phyloP scores from a whole-genome alignment of 805 yeast genomes.

The Grigorovia jiainica region DNA sequence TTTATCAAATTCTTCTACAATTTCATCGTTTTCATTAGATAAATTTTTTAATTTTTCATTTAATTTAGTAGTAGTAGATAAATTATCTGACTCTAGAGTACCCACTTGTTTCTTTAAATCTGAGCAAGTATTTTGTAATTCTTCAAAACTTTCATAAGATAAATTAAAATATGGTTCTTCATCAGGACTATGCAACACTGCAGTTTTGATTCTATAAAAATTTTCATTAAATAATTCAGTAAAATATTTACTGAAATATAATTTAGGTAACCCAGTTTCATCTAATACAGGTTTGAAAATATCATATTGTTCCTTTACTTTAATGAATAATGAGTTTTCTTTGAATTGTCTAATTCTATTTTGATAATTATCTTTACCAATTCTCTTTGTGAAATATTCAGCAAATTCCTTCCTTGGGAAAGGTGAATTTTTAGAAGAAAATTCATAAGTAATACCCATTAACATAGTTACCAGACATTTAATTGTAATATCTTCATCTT shows the following conservation, averaged over 20 bases:
- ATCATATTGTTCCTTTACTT: slow-evolving; percentile 41
- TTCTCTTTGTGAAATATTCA: slow-evolving; percentile 51
- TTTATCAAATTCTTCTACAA: slow-evolving; percentile 6
- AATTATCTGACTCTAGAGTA: slow-evolving; percentile 24
- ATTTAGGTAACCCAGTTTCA: slow-evolving; percentile 79
- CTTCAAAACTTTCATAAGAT: slow-evolving; percentile 43
- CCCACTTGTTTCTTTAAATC: slow-evolving; percentile 26
- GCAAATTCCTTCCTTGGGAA: slow-evolving; percentile 51
- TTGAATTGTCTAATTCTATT: slow-evolving; percentile 65
- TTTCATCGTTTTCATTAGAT: slow-evolving; percentile 6
- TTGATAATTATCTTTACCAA: slow-evolving; percentile 74
- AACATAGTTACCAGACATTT: slow-evolving; percentile 67
- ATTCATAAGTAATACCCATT: slow-evolving; percentile 74
- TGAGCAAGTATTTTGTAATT: slow-evolving; percentile 31
- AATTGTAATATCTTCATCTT: slow-evolving; percentile 44
- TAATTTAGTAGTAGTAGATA: slow-evolving; percentile 14
- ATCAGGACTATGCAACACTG: slow-evolving; percentile 66
- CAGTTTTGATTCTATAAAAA: slow-evolving; percentile 53
- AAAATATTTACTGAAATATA: slow-evolving; percentile 60
- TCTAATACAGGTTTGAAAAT: slow-evolving; percentile 49
- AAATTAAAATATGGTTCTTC: slow-evolving; percentile 60
- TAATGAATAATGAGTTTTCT: slow-evolving; percentile 45
- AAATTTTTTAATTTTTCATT: slow-evolving; percentile 8
- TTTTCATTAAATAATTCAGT: slow-evolving; percentile 62
- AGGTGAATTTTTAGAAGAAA: slow-evolving; percentile 52